phyloP scores from a whole-genome alignment of 768 basidiomycete genomes.

The Stropharia rugosoannulata region DNA sequence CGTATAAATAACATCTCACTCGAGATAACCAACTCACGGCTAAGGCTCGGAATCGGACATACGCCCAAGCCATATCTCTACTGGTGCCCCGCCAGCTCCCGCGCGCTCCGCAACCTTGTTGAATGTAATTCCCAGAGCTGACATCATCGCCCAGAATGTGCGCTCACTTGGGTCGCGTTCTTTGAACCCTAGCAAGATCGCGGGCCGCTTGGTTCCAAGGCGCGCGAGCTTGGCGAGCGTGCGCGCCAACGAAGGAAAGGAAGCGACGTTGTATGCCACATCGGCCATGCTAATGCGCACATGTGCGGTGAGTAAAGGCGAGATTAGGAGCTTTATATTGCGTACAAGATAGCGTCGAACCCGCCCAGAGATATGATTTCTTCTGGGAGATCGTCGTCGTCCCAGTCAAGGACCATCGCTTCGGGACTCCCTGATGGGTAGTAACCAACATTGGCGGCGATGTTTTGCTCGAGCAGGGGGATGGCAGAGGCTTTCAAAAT shows the following conservation, averaged over 20 bases:
- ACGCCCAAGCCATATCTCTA: constrained; percentile 62
- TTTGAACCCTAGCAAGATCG: constrained; percentile 81
- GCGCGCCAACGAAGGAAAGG: constrained; percentile 75
- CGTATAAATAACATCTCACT: too few species aligned
- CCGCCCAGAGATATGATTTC: constrained; percentile 35
- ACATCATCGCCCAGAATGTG: constrained; percentile 64
- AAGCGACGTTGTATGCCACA: constrained; percentile 87
- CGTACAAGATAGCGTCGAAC: constrained; percentile 73
- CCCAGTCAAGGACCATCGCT: constrained; percentile 71
- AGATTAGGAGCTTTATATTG: constrained; percentile 6
- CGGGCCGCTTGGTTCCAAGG: constrained; percentile 29
- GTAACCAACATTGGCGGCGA: constrained; percentile 41
- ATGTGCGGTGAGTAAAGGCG: background rate
- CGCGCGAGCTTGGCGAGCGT: constrained; percentile 57
- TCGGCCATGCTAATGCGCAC: constrained; percentile 74
- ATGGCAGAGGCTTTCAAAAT: constrained; percentile 68
- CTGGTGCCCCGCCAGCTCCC: constrained; percentile 62
- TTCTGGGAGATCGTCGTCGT: constrained; percentile 52
- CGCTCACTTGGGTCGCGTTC: constrained; percentile 80
- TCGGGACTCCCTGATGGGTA: constrained; percentile 30
- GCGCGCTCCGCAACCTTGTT: constrained; percentile 47
- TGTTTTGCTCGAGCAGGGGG: constrained; percentile 73
- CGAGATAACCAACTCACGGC: too few species aligned
- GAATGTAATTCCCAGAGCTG: constrained; percentile 53
- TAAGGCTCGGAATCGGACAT: too few species aligned